These are phyloP conservation scores for Hypericum perforatum DNA, from an alignment of 345 rosid species.

Conservation along the genomic window DNA sequence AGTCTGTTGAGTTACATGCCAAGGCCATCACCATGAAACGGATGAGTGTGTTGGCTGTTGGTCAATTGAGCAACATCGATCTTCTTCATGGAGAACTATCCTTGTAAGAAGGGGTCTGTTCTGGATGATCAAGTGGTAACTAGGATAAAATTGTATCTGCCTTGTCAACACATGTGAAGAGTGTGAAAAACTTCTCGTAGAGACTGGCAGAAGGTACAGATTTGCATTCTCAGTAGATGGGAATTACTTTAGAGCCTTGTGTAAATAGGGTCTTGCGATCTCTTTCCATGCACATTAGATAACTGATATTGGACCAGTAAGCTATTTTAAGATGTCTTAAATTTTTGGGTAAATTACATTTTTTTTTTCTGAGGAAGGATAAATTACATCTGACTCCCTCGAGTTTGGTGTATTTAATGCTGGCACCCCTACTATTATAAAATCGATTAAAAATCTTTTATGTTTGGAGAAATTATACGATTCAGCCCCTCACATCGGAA, in stretches of 20 bases:
- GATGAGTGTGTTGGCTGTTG: slow-evolving; percentile 59
- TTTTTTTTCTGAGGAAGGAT: too few species aligned
- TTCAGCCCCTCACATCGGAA: too few species aligned
- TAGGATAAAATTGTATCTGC: slow-evolving; percentile 33
- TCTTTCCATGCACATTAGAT: slow-evolving; percentile 63
- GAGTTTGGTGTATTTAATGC: too few species aligned
- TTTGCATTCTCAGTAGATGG: slow-evolving; percentile 55
- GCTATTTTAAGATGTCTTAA: slow-evolving; percentile 3
- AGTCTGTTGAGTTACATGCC: slow-evolving; percentile 40
- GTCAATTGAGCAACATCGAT: slow-evolving; percentile 58
- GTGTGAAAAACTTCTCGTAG: slow-evolving; percentile 57
- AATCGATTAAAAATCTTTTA: too few species aligned
- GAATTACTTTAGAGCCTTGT: slow-evolving; percentile 46
- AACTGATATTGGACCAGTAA: slow-evolving; percentile 72
- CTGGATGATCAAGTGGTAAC: slow-evolving; percentile 12
- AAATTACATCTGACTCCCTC: too few species aligned
- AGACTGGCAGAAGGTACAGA: slow-evolving; percentile 57
- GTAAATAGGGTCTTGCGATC: slow-evolving; percentile 73
- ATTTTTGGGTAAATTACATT: too few species aligned
- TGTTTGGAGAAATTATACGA: too few species aligned
- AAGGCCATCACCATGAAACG: slow-evolving; percentile 48
- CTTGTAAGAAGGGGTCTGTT: slow-evolving; percentile 28
- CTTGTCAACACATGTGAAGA: slow-evolving; percentile 52
- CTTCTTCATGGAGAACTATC: slow-evolving; percentile 61
- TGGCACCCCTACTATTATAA: too few species aligned